Evolutionary conservation across 345 rosid genomes (phyloP), one percentile per base, ranked within the genome.

Genomic region (Gossypium longicalyx): DNA sequence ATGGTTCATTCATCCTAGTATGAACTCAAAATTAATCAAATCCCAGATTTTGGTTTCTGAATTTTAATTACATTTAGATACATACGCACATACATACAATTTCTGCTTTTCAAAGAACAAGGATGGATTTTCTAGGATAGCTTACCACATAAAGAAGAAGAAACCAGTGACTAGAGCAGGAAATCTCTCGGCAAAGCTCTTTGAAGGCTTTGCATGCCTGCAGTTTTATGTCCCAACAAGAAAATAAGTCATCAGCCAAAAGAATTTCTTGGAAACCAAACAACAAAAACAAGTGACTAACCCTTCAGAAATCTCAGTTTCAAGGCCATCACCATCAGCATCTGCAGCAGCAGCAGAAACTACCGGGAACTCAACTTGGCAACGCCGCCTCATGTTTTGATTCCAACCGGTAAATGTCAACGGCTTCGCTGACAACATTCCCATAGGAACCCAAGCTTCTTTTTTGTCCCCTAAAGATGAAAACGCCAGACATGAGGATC

Each of bases 111-210:
- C 23, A 15, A 54, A 54, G 7, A 53, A 53, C 59, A 54, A 54
- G 59, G 57, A 20, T 8, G 2, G 20, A 20, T 56, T 2, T 56
- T 23, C 41, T 27, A 60, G 64, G 16, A 25, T 60, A 27, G 7
- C 76, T 70, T 79, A 87, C 90, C 90, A 87, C 81, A 76, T 78
- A 64, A 84, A 82, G 79, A 87, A 86, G 81, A 85, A 86, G 81
- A 84, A 84, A 49, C 89, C 89, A 43, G 89, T 86, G 38, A 86
- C 82, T 23, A 87, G 73, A 2, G 70, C 77, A n/a, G 90, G 88
- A 71, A 75, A 83, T 78, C 77, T 85, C 77, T 85, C 87, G 27
- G 82, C 78, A 67, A 87, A 79, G 73, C 86, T 77, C 77, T 86
- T 77, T 29, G 83, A 77, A 61, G 91, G 82, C 76, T 84, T 75